Evolutionary conservation across 2,329 filamentous ascomycete genomes (phyloP).

Genomic region (Penicillium sp.): DNA sequence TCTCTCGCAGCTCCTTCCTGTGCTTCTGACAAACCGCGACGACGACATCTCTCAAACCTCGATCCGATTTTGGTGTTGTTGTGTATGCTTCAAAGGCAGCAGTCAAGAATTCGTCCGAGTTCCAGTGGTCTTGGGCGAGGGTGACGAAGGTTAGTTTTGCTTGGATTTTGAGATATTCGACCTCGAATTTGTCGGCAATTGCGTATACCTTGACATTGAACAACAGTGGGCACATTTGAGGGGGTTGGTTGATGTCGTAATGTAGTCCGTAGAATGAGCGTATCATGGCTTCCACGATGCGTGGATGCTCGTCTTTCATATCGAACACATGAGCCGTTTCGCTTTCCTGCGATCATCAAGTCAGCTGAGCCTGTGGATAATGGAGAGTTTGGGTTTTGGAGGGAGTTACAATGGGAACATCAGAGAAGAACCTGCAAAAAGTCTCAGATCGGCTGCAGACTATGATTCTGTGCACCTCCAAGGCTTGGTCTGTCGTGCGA

Average conservation of each 20-base stretch:
- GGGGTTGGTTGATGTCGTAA: background rate
- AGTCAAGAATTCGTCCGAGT: background rate
- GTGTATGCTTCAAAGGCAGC: slow-evolving; percentile 1
- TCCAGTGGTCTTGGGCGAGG: background rate
- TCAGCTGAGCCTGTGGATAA: background rate
- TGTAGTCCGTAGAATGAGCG: background rate
- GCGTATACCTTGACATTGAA: background rate
- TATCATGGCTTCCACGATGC: background rate
- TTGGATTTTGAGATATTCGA: background rate
- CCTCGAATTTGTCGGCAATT: background rate
- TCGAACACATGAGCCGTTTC: background rate
- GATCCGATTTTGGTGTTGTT: background rate
- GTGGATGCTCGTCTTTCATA: background rate
- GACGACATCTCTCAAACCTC: slow-evolving; percentile 6
- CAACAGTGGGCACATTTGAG: background rate
- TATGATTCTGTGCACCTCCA: background rate
- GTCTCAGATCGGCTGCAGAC: background rate
- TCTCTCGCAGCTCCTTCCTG: background rate
- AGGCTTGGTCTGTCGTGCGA: background rate
- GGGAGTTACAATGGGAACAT: background rate
- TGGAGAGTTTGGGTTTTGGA: background rate
- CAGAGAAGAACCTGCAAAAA: background rate
- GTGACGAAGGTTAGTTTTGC: background rate
- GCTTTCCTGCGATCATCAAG: background rate
- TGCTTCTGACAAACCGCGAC: background rate